These are phyloP conservation scores for Phyllostachys edulis DNA, from an alignment of 176 grass and related monocot species.

Conservation along the genomic window DNA sequence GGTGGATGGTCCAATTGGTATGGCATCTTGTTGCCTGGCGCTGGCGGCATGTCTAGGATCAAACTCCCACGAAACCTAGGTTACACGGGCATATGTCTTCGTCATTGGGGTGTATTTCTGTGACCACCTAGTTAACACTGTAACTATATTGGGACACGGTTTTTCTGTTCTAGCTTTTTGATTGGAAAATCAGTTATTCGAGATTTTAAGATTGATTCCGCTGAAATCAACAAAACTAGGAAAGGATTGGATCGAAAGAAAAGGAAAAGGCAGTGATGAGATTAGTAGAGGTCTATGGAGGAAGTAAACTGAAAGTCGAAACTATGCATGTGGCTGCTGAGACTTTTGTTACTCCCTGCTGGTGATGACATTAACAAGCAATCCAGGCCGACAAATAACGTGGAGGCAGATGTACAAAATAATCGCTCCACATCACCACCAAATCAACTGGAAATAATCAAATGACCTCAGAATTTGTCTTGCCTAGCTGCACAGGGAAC, in stretches of 20 bases:
- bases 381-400: conserved; percentile 11
- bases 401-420: not conserved
- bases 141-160: no score
- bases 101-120: no score
- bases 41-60: no score
- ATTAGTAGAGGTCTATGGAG: not conserved
- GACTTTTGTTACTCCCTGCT: not conserved
- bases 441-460: conserved; percentile 28
- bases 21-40: no score
- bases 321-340: not conserved
- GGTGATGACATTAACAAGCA: conserved; percentile 14
- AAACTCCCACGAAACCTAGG: no score
- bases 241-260: not conserved
- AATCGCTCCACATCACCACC: not conserved
- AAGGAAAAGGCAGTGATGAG: not conserved
- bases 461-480: conserved; percentile 45
- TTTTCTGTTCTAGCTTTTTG: no score
- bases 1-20: no score
- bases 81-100: no score
- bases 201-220: not conserved
- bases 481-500: conserved; percentile 23
- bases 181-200: not conserved
- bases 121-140: no score
- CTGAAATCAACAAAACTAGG: not conserved
- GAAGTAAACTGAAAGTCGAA: not conserved